Evolutionary conservation across 1,284 basidiomycete species (phyloP).

Genomic region (Mycosarcoma mackinlayi): DNA sequence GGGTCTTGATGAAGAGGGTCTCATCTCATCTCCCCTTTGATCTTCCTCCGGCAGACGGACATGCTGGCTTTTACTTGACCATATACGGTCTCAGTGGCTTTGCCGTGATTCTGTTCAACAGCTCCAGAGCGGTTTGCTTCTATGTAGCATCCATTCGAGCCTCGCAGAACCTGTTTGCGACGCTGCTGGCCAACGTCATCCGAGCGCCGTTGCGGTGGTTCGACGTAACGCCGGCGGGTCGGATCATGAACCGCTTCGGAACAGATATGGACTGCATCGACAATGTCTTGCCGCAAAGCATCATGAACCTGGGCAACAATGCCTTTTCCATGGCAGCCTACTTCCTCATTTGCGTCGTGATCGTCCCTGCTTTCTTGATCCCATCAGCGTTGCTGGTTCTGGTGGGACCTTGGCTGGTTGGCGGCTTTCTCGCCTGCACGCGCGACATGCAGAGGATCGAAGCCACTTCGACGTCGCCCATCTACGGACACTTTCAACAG

Average conservation of each 20-base stretch:
- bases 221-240: conserved; percentile 61
- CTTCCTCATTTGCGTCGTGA: conserved; percentile 54
- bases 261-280: conserved; percentile 64
- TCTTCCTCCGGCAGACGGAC: conserved; percentile 29
- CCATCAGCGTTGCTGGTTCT: conserved; percentile 44
- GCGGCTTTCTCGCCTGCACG: conserved; percentile 56
- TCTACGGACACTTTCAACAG: conserved; percentile 62
- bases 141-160: conserved; percentile 44
- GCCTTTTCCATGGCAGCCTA: conserved; percentile 49
- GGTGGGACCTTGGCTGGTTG: conserved; percentile 53
- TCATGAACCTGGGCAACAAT: conserved; percentile 49
- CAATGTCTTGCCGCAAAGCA: conserved; percentile 54
- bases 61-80: conserved; percentile 38
- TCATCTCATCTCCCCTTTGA: conserved; percentile 13
- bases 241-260: conserved; percentile 64
- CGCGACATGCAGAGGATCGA: conserved; percentile 66
- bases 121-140: conserved; percentile 34
- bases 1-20: not conserved
- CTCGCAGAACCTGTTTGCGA: conserved; percentile 53
- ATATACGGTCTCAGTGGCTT: conserved; percentile 44
- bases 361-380: conserved; percentile 59
- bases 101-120: conserved; percentile 43
- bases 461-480: conserved; percentile 63
- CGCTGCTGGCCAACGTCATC: conserved; percentile 57
- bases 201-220: conserved; percentile 61